Conservation (phyloP, 108 stramenopile genomes). For the Cylindrotheca closterium region DNA sequence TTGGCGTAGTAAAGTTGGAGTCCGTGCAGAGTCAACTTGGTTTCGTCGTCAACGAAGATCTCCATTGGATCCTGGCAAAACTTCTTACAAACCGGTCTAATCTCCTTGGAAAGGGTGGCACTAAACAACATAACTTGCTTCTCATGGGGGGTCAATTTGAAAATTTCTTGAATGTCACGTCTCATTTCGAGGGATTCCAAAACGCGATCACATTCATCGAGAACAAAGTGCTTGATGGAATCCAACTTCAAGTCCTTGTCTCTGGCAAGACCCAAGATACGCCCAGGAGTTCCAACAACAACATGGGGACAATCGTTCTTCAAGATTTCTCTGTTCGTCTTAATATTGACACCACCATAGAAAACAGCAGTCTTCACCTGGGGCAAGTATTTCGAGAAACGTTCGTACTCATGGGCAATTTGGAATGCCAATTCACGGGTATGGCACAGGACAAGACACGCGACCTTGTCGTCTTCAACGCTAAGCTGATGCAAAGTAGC, state of each 20-base stretch:
- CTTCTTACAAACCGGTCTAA: conserved; percentile 98
- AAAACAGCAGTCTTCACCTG: conserved; percentile 97
- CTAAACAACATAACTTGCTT: conserved; percentile 99
- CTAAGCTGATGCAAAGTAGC: conserved; percentile 97
- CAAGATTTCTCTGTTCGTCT: conserved; percentile 83
- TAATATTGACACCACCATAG: conserved; percentile 95
- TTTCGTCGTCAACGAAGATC: conserved; percentile 99
- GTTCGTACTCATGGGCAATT: conserved; percentile 98
- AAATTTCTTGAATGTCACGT: conserved; percentile 97
- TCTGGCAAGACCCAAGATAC: conserved; percentile 89
- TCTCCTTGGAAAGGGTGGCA: conserved; percentile 97
- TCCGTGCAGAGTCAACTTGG: conserved; percentile 99
- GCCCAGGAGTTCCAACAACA: conserved; percentile 98
- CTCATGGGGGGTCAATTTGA: conserved; percentile 98
- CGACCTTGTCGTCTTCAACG: conserved; percentile 79
- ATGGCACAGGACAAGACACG: conserved; percentile 96
- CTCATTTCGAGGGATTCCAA: conserved; percentile 98
- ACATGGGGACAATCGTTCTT: conserved; percentile 96
- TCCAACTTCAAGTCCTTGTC: conserved; percentile 92
- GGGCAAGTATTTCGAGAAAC: conserved; percentile 99
- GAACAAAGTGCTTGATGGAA: conserved; percentile 98
- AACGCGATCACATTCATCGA: conserved; percentile 99
- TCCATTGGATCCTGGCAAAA: conserved; percentile 99
- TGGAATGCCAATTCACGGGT: conserved; percentile 99
- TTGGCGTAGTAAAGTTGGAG: conserved; percentile 98